Evolutionary conservation across 2,329 filamentous ascomycete genomes (phyloP).

Genomic region (Sarocladium brachiariae): DNA sequence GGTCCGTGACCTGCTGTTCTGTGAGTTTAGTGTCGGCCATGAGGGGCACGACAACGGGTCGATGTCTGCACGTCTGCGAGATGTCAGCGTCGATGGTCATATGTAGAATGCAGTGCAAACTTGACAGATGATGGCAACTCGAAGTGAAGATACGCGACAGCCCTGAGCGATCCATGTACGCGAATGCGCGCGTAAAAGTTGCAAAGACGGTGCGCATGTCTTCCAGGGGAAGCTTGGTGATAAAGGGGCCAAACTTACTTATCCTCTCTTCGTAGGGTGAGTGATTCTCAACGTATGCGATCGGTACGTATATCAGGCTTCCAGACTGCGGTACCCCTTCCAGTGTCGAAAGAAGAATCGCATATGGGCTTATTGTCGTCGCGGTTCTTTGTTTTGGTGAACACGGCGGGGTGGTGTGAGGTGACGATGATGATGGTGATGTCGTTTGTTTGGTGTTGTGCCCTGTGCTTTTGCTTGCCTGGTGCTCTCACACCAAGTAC

Average conservation of each 20-base stretch:
- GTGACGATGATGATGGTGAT: neutral
- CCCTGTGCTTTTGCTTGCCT: no score
- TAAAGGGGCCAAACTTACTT: neutral
- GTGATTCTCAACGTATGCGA: neutral
- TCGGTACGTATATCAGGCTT: neutral
- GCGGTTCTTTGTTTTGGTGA: neutral
- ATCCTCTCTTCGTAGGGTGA: no score
- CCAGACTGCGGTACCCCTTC: constrained; percentile 5
- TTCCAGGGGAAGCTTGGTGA: no score
- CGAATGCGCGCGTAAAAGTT: neutral
- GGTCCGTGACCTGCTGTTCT: constrained; percentile 50
- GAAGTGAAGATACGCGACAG: no score
- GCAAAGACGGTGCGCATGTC: neutral
- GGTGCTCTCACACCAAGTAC: no score
- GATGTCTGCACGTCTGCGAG: constrained; percentile 2
- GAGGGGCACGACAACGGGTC: constrained; percentile 7
- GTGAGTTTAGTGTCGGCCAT: constrained; percentile 51
- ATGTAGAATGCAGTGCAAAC: no score
- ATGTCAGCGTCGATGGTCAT: constrained; percentile 3
- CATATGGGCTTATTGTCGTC: neutral
- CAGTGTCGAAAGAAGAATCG: constrained; percentile 7
- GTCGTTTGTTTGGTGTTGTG: constrained; percentile 9
- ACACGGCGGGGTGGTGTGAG: neutral
- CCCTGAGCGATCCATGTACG: no score
- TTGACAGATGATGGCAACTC: no score